Base-by-base conservation (phyloP, 495 filamentous ascomycete genomes). In the Rostrohypoxylon terebratum region DNA sequence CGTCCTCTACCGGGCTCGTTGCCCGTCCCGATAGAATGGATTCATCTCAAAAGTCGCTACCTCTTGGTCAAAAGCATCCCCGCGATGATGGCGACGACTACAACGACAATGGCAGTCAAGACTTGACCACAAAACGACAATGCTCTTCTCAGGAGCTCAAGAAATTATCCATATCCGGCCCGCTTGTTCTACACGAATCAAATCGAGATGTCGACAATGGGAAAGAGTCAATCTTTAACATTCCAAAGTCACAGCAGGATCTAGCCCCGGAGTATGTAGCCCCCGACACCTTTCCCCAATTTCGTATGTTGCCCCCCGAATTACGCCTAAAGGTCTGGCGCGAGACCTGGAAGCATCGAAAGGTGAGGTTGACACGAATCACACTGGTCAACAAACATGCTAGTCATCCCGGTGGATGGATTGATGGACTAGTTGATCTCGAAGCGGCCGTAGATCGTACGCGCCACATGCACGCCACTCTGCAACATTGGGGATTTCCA, bases 251-350 rank as follows among this genome's bases (percentile, higher is more conserved):
- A 13, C 47, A 16, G 1, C 21, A 54, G 25, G n/a, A 7, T 14
- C 5, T 16, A 1, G 6, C 50, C 11, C 21, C 10, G 18, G 3
- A 2, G 8, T 21, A 1, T 18, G 4, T 23, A 3, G 2, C 9
- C 9, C 8, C 47, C 7, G 10, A 8, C 47, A 3, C 47, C 10
- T 72, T 67, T 58, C 55, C 34, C 3, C 36, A 66, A 33, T 72
- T 72, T 47, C 1, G 5, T 8, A n/a, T 21, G 16, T 40, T 72
- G 10, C 57, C 69, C 2, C 7, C 50, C 3, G 63, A 72, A 47
- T 11, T 72, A 11, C 69, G 69, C 6, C 57, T 14, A 7, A 38
- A 58, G 25, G 59, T 72, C 48, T 72, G 69, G 69, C 33, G 63
- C 2, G 21, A 63, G 20, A 66, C 48, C 57, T 72, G 63, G 63